Evolutionary conservation across 768 basidiomycete species (phyloP).

Genomic region (Cystobasidium onofrii): DNA sequence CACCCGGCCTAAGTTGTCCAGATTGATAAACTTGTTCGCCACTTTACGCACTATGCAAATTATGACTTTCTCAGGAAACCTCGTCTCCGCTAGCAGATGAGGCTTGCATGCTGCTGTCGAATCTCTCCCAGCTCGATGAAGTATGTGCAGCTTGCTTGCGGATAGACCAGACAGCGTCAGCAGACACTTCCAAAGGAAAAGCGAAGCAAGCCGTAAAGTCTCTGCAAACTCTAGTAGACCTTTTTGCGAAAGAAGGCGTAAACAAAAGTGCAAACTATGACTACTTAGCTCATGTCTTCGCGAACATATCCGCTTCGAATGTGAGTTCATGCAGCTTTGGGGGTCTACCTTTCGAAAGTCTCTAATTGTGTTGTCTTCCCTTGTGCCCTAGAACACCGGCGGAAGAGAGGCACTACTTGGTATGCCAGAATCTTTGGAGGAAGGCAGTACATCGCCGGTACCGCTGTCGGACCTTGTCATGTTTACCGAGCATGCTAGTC

Average conservation of each 20-base stretch:
- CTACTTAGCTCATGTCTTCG: slow-evolving; percentile 29
- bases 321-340: not conserved
- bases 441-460: not conserved
- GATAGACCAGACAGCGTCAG: not conserved
- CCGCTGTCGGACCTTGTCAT: slow-evolving; percentile 18
- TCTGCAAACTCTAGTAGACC: slow-evolving; percentile 11
- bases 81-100: slow-evolving; percentile 22
- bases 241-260: slow-evolving; percentile 21
- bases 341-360: no score
- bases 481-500: slow-evolving; percentile 16
- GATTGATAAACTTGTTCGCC: not conserved
- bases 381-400: slow-evolving; percentile 15
- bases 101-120: slow-evolving; percentile 34
- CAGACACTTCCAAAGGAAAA: not conserved
- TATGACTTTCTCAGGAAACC: not conserved
- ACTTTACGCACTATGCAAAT: not conserved
- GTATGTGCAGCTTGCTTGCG: slow-evolving; percentile 22
- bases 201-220: slow-evolving; percentile 7
- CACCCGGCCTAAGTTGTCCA: not conserved
- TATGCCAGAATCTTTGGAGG: slow-evolving; percentile 25
- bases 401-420: slow-evolving; percentile 16
- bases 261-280: slow-evolving; percentile 32
- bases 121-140: slow-evolving; percentile 28
- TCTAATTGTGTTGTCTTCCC: no score
- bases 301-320: slow-evolving; percentile 30